Evolutionary conservation across 169 alveolate genomes (phyloP).

Genomic region (Cryptosporidium canis): DNA sequence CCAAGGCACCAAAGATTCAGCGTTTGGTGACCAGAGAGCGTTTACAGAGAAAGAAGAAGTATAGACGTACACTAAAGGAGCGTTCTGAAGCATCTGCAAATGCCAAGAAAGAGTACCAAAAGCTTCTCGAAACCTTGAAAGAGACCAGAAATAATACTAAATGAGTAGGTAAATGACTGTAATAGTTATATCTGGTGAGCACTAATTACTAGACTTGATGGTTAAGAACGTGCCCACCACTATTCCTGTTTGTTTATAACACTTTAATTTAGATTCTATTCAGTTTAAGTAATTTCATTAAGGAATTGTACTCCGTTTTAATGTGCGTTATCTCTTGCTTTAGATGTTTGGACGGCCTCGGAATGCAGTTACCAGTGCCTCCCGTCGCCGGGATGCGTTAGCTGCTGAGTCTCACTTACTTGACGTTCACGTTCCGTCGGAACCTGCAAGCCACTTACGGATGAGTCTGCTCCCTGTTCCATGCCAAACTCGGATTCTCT

Average conservation of each 20-base stretch:
- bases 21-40: conserved; percentile 98
- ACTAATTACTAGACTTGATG: background rate
- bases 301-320: background rate
- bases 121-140: conserved; percentile 36
- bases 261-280: conserved; percentile 21
- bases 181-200: conserved; percentile 2
- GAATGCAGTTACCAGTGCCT: too few relatives aligned
- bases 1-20: conserved; percentile 98
- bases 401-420: too few relatives aligned
- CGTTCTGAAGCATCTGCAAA: conserved; percentile 58
- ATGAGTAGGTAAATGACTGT: conserved; percentile 26
- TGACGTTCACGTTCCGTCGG: too few relatives aligned
- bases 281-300: background rate
- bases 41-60: conserved; percentile 94
- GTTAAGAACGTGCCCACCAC: conserved; percentile 4
- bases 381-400: too few relatives aligned
- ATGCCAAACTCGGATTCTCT: too few relatives aligned
- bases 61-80: conserved; percentile 50
- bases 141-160: conserved; percentile 11
- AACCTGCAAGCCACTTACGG: too few relatives aligned
- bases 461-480: too few relatives aligned
- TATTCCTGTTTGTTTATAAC: conserved; percentile 14
- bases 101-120: conserved; percentile 67
- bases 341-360: too few relatives aligned
- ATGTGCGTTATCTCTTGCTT: too few relatives aligned